Conservation (phyloP, 2,329 filamentous ascomycete species). For the Fusarium zealandicum region DNA sequence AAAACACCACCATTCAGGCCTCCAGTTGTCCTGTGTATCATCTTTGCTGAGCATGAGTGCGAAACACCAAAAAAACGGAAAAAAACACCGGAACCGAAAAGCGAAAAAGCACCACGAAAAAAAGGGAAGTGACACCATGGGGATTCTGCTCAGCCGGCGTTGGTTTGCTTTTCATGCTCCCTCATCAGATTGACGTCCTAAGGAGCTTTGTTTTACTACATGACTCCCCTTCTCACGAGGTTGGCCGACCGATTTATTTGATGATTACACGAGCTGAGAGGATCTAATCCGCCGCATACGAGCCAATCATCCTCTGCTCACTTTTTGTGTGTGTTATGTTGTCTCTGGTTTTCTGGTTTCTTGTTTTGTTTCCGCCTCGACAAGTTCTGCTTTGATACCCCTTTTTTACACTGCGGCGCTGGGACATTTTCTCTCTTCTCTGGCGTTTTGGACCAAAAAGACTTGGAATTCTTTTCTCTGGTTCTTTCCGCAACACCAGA, state of each 20-base stretch:
- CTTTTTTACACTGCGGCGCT: slow-evolving; percentile 21
- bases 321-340: slow-evolving; percentile 35
- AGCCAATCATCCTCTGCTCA: slow-evolving; percentile 43
- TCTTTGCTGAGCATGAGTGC: slow-evolving; percentile 35
- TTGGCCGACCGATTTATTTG: slow-evolving; percentile 57
- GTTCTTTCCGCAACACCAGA: slow-evolving; percentile 29
- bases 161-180: slow-evolving; percentile 50
- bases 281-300: slow-evolving; percentile 43
- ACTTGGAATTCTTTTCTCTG: slow-evolving; percentile 22
- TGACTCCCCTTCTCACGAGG: slow-evolving; percentile 59
- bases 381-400: slow-evolving; percentile 40
- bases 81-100: slow-evolving; percentile 37
- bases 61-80: slow-evolving; percentile 33
- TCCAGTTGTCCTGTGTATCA: slow-evolving; percentile 35
- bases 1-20: slow-evolving; percentile 29
- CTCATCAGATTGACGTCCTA: slow-evolving; percentile 61
- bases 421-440: slow-evolving; percentile 32
- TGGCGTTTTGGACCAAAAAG: slow-evolving; percentile 33
- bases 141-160: slow-evolving; percentile 40
- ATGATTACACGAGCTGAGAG: slow-evolving; percentile 54
- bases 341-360: slow-evolving; percentile 22
- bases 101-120: slow-evolving; percentile 35
- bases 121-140: slow-evolving; percentile 29
- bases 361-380: slow-evolving; percentile 17
- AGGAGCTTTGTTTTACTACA: slow-evolving; percentile 51